Base-by-base conservation (phyloP, 495 filamentous ascomycete genomes). In the Podospora bellae-mahoneyi region DNA sequence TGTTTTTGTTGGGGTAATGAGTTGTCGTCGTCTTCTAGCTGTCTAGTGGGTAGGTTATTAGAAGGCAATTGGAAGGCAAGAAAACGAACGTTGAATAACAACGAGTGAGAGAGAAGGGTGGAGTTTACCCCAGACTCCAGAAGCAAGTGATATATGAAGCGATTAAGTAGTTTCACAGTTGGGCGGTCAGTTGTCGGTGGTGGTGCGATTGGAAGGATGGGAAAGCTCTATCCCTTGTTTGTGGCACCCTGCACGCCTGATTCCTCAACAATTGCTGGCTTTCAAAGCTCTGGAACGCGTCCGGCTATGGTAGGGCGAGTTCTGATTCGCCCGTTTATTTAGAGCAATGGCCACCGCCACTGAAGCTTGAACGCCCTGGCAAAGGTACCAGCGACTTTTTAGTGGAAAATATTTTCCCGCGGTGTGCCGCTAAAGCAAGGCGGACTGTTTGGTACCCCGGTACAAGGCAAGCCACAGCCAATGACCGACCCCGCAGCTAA, bases 1-100 rank as follows among this genome's bases (percentile, higher is more conserved):
- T 86, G 58, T 63, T 76, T 5, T 39, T 39, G 34, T 6, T 5
- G 10, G 5, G 34, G 34, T 39, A 10, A 10, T 39, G 34, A 39
- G 30, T 0, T 32, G 4, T 48, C 56, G 10, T 30, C n/a, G 54
- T 56, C 20, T 27, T 30, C 18, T 54, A n/a, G n/a, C 6, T 59
- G 2, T 32, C 18, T 18, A 15, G 56, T 18, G 27, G 56, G 56
- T 15, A 19, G 56, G 56, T 7, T 48, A 44, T 57, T 18, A 61
- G 59, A 32, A 13, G 32, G 6, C 4, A 48, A 65, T 20, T 27
- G 34, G 19, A n/a, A 39, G 9, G 26, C 23, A 32, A 32, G 30
- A 60, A 61, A 61, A 48, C 13, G 18, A 44, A 10, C 55, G 34
- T 65, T 26, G 26, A 67, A 60, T 20, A 34, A 13, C n/a, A 61